Percentiles rank a stretch among this genome's conserved stretches.
Conservation (phyloP, 2,329 filamentous ascomycete genomes). For the Malbranchea zuffiana region DNA sequence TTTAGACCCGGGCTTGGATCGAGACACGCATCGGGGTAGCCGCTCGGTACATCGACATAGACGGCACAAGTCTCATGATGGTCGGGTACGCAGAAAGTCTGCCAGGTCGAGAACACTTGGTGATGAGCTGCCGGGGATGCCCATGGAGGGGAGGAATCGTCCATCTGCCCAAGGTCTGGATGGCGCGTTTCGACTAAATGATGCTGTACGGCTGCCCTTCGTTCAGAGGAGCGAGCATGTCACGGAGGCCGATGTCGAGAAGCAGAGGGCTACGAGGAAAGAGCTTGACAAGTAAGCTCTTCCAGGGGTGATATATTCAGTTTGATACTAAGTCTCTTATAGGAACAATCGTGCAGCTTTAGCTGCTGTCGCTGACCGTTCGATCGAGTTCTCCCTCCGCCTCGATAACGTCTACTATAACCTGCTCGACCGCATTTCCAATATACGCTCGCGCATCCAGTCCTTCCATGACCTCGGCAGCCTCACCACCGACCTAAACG, state of each 20-base stretch:
- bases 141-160: background rate
- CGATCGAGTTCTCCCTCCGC: slow-evolving; percentile 35
- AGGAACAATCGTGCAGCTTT: slow-evolving; percentile 24
- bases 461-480: slow-evolving; percentile 33
- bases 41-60: slow-evolving; percentile 5
- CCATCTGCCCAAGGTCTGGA: background rate
- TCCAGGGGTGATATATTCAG: background rate
- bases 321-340: slow-evolving; percentile 1
- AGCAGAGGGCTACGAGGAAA: slow-evolving; percentile 55
- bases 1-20: background rate
- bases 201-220: slow-evolving; percentile 9
- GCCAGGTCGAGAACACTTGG: background rate
- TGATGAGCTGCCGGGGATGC: background rate
- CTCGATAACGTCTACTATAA: slow-evolving; percentile 41
- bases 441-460: slow-evolving; percentile 32
- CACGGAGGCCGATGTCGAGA: slow-evolving; percentile 28
- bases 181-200: slow-evolving; percentile 13
- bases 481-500: slow-evolving; percentile 27
- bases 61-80: slow-evolving; percentile 6
- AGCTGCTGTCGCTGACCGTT: slow-evolving; percentile 27
- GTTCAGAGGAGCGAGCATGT: slow-evolving; percentile 20
- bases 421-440: slow-evolving; percentile 35
- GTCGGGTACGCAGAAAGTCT: background rate
- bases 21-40: slow-evolving; percentile 3
- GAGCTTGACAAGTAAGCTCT: slow-evolving; percentile 59